These are phyloP conservation scores for Alternaria ventricosa DNA, from an alignment of 2,329 filamentous ascomycete species.

Conservation along the genomic window DNA sequence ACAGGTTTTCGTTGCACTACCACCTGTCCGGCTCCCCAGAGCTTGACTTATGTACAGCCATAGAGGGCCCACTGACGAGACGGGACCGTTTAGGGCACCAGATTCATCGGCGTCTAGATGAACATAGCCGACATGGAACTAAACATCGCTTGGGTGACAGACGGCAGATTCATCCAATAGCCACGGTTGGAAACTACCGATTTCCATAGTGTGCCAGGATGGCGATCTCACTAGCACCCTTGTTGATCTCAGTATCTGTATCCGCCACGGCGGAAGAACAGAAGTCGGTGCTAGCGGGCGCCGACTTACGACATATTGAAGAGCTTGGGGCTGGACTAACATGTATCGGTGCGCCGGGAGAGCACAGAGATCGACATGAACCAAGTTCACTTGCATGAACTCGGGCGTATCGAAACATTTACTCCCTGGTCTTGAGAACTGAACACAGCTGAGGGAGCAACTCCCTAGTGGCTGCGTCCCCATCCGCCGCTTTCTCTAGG, in stretches of 20 bases:
- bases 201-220: conserved; percentile 5
- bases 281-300: conserved; percentile 18
- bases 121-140: conserved; percentile 7
- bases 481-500: neutral
- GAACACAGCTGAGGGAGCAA: conserved; percentile 1
- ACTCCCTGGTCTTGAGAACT: neutral
- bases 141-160: conserved; percentile 6
- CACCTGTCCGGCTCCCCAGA: conserved; percentile 33
- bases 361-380: conserved; percentile 22
- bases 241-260: conserved; percentile 12
- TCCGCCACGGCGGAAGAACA: conserved; percentile 11
- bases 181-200: conserved; percentile 2
- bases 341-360: conserved; percentile 14
- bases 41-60: conserved; percentile 10
- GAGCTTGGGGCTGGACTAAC: conserved; percentile 13
- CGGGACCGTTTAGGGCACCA: conserved; percentile 10
- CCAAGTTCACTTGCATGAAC: conserved; percentile 1
- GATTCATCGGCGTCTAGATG: conserved; percentile 4
- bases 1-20: conserved; percentile 1
- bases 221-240: conserved; percentile 4
- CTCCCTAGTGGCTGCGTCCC: neutral
- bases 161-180: conserved; percentile 11
- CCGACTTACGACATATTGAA: conserved; percentile 34
- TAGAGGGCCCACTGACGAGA: conserved; percentile 10
- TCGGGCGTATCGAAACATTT: conserved; percentile 1